Evolutionary conservation across 2,329 filamentous ascomycete species (phyloP), one percentile per base, ranked within the genome.

Genomic region (Aspergillus sclerotialis): DNA sequence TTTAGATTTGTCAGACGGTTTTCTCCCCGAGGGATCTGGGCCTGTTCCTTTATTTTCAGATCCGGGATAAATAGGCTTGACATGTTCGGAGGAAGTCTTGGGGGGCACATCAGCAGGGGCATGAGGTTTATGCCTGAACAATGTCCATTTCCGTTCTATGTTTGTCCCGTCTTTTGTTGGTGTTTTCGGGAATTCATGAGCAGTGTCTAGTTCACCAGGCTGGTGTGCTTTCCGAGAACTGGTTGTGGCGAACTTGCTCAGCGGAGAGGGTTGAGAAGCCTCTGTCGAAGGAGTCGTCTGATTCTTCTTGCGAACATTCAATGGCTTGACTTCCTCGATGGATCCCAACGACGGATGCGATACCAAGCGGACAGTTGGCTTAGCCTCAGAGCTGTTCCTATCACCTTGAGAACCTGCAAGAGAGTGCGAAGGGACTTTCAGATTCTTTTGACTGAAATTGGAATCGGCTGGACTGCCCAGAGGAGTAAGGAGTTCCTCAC

Each of bases 321-420:
- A 58, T 2, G 75, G 72, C 25, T 69, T 72, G 6, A 75, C 50
- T 11, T 56, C 58, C 18, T 55, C 53, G 16, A 65, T 60, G 5
- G 63, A 65, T 4, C 58, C 64, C 7, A 67, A 50, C 4, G 72
- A 69, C 23, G 70, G 72, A 7, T 68, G 65, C 17, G 71, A 65
- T 3, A 80, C 75, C 43, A 80, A 60, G 9, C 77, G 68, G 28
- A 80, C 75, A 0, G 75, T 79, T 18, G 63, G 57, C 36, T 51
- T 61, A 8, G 46, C 48, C 33, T 61, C 49, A 13, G 33, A 40
- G 26, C 33, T 41, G 36, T 33, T 39, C 27, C 40, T 43, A 21
- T 31, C 33, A 19, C 39, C 24, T 5, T 26, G 33, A 23, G 19
- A 29, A 26, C 7, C 28, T 42, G 7, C 38, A 30, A 6, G 38